Evolutionary conservation across 495 filamentous ascomycete genomes (phyloP), one percentile per base, ranked within the genome.

Genomic region (Schizothecium vesticola): DNA sequence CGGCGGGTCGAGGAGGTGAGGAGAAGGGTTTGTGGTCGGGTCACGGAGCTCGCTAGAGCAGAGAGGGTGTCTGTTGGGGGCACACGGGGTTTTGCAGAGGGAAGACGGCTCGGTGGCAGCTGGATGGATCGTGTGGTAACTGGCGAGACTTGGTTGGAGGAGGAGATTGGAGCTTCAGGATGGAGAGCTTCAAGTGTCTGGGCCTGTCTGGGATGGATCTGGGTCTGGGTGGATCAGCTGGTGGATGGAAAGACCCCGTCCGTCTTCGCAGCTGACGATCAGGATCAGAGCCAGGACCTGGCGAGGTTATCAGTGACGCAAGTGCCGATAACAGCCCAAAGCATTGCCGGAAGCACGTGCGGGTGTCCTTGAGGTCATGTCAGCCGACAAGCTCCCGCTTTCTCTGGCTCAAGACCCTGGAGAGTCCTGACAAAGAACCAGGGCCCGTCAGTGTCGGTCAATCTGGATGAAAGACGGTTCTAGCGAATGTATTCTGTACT

Each of bases 251-350:
- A 22, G 43, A n/a, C 16, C 43, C 43, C 43, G 16, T 51, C 43
- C 43, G 19, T 51, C 43, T 51, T 51, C n/a, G 43, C 43, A 51
- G 43, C 43, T 51, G 43, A 51, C 43, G 43, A 51, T 51, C 31
- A 36, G 31, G n/a, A 56, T 7, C n/a, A 31, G 13, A 13, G 6
- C 5, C 28, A 16, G 61, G n/a, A 31, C 43, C 28, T 43, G 33
- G 33, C 33, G 33, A 68, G 73, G 58, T 74, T 77, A 77, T 78
- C 76, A 67, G 76, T 78, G 76, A 78, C 76, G 76, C 76, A 78
- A 78, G 67, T 21, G 67, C 51, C 67, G 74, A 74, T 76, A 75
- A 75, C 60, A 63, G 57, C 64, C 61, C 36, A 60, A 65, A 21
- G 21, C 6, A 19, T 6, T 21, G 21, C 62, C 21, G 23, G 33